Evolutionary conservation across 1,139 yeast genomes (phyloP), one percentile per base, ranked within the genome.

Genomic region (Lodderomyces margitis): DNA sequence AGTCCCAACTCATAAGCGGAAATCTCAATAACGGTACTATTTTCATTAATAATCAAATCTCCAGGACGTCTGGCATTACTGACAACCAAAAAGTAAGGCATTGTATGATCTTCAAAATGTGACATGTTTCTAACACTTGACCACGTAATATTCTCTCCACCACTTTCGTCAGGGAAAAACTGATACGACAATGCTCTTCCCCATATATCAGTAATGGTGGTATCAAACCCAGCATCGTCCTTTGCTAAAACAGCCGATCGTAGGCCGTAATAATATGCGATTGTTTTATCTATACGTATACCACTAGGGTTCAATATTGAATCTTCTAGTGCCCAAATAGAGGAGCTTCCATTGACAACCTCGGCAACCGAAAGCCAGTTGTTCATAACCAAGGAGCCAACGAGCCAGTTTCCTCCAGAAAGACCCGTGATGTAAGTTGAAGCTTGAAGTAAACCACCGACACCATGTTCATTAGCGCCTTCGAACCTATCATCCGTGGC

Each of bases 351-450:
- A 36, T 53, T 51, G 12, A 66, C 33, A n/a, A 69, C 57, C 34
- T 68, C 68, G 2, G 46, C 62, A 10, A 70, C 68, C 0, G 72
- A 58, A n/a, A 63, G 50, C 66, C 69, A 70, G 47, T 68, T 59
- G 44, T 70, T 70, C 33, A 67, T 52, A 3, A 58, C 70, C 37
- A 70, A 45, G 14, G 68, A 52, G 0, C 76, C 76, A 9, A 71
- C 62, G 17, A 71, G 47, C 77, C 77, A 71, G 42, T 61, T 61
- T 0, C 76, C 76, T 5, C 77, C 77, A 5, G 74, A 68, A 6
- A 71, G 54, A 0, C 76, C 76, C 1, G 64, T 46, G n/a, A 71
- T 46, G 50, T 71, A 71, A 2, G 67, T 60, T 2, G 74, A 39
- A 36, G 68, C 55, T 44, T 71, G 75, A 14, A 71, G 55, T 16